These are phyloP conservation scores for Pezicula radicicola DNA, from an alignment of 2,329 filamentous ascomycete genomes.

Conservation along the genomic window DNA sequence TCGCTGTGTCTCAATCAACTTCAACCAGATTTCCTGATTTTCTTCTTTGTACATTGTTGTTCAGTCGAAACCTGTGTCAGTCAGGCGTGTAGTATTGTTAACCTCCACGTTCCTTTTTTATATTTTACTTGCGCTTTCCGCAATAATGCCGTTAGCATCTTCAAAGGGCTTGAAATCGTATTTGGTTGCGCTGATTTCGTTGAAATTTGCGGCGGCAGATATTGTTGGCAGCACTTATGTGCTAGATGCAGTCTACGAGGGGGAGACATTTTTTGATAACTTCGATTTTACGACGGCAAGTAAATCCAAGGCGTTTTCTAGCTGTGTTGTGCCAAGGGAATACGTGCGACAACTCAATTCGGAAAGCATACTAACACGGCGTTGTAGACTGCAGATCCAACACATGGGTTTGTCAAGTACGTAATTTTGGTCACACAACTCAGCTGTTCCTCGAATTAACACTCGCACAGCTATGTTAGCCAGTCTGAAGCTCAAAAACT, in stretches of 20 bases:
- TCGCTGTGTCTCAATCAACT: neutral
- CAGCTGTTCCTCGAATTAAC: neutral
- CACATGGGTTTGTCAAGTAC: slow-evolving; percentile 44
- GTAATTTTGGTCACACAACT: neutral
- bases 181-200: neutral
- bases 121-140: neutral
- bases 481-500: slow-evolving; percentile 21
- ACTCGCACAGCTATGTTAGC: slow-evolving; percentile 28
- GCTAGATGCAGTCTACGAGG: slow-evolving; percentile 30
- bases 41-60: neutral
- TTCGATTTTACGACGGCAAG: slow-evolving; percentile 43
- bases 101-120: neutral
- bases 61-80: neutral
- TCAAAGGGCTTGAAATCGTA: slow-evolving; percentile 1
- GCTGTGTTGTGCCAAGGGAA: too few relatives aligned
- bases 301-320: too few relatives aligned
- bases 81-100: neutral
- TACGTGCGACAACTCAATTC: neutral
- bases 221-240: slow-evolving; percentile 3
- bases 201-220: neutral
- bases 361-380: neutral
- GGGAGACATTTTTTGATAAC: slow-evolving; percentile 43
- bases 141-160: neutral
- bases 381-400: slow-evolving; percentile 34
- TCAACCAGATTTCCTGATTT: neutral